Conservation (phyloP, 495 filamentous ascomycete species). For the Arthonia radiata region DNA sequence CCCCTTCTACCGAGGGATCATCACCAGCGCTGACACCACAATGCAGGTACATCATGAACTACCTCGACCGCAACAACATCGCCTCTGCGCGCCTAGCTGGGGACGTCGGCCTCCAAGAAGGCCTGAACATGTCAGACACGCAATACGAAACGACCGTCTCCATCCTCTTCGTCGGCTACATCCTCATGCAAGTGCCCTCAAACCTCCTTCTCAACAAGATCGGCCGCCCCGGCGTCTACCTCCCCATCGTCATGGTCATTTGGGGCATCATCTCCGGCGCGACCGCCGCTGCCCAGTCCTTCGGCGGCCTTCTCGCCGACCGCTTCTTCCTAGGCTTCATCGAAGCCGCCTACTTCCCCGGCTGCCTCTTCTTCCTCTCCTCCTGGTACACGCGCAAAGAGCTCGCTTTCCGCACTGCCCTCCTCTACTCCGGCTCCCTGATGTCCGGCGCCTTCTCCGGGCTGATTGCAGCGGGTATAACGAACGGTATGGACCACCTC, state of each 20-base stretch:
- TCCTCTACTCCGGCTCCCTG: slow-evolving; percentile 8
- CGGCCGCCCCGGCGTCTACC: slow-evolving; percentile 49
- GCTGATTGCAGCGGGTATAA: slow-evolving; percentile 24
- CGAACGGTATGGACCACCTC: slow-evolving; percentile 16
- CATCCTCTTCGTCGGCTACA: slow-evolving; percentile 50
- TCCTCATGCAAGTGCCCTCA: slow-evolving; percentile 37
- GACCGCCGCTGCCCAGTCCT: slow-evolving; percentile 27
- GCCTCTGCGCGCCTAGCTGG: slow-evolving; percentile 29
- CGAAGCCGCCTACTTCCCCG: slow-evolving; percentile 12
- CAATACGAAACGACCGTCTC: slow-evolving; percentile 37
- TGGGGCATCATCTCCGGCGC: slow-evolving; percentile 50
- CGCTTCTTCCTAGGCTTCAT: slow-evolving; percentile 9
- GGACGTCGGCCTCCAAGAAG: slow-evolving; percentile 23
- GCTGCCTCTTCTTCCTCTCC: slow-evolving; percentile 17
- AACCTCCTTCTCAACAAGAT: slow-evolving; percentile 45
- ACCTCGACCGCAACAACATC: slow-evolving; percentile 45
- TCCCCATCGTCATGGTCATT: slow-evolving; percentile 36
- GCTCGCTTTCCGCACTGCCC: slow-evolving; percentile 16
- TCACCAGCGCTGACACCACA: no score
- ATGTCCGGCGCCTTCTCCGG: slow-evolving; percentile 18
- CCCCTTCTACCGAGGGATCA: no score
- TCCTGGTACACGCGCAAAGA: slow-evolving; percentile 28
- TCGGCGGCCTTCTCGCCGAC: slow-evolving; percentile 5
- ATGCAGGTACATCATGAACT: slow-evolving; percentile 51
- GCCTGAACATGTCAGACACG: slow-evolving; percentile 15